phyloP scores from a whole-genome alignment of 306 rosid genomes.

The Purshia tridentata region DNA sequence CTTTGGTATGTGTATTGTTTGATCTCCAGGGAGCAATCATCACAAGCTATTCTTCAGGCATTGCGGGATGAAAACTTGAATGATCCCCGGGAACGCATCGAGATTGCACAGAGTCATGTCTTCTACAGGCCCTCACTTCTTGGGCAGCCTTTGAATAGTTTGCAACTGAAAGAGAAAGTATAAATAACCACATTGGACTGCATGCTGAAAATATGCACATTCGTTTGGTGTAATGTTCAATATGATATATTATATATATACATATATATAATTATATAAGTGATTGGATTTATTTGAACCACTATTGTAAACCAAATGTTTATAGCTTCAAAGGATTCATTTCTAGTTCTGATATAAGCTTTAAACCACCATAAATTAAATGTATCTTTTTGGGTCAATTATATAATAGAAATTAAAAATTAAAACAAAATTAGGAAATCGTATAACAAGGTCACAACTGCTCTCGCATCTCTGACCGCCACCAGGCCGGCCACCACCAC shows the following conservation, averaged over 20 bases:
- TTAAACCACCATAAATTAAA: too few relatives aligned
- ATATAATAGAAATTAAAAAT: too few relatives aligned
- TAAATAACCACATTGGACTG: background rate
- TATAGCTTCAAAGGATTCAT: too few relatives aligned
- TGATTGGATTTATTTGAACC: background rate
- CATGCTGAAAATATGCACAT: slow-evolving; percentile 21
- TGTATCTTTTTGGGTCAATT: too few relatives aligned
- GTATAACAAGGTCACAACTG: too few relatives aligned
- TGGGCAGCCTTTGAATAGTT: slow-evolving; percentile 51
- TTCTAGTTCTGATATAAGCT: too few relatives aligned
- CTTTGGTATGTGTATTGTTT: slow-evolving; percentile 7
- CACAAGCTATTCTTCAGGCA: slow-evolving; percentile 79
- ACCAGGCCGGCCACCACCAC: too few relatives aligned
- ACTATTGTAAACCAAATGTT: too few relatives aligned
- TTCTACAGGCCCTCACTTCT: slow-evolving; percentile 92
- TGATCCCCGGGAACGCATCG: slow-evolving; percentile 92
- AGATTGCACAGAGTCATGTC: slow-evolving; percentile 86
- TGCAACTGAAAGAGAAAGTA: slow-evolving; percentile 22
- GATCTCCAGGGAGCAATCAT: slow-evolving; percentile 66
- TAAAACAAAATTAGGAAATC: too few relatives aligned
- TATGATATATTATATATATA: background rate
- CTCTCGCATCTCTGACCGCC: too few relatives aligned
- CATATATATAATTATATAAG: too few relatives aligned
- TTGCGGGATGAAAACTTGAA: slow-evolving; percentile 86
- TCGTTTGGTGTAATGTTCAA: slow-evolving; percentile 20